Evolutionary conservation across 371 early-diverging fungal genomes (phyloP).

Genomic region (Phascolomyces articulosus): DNA sequence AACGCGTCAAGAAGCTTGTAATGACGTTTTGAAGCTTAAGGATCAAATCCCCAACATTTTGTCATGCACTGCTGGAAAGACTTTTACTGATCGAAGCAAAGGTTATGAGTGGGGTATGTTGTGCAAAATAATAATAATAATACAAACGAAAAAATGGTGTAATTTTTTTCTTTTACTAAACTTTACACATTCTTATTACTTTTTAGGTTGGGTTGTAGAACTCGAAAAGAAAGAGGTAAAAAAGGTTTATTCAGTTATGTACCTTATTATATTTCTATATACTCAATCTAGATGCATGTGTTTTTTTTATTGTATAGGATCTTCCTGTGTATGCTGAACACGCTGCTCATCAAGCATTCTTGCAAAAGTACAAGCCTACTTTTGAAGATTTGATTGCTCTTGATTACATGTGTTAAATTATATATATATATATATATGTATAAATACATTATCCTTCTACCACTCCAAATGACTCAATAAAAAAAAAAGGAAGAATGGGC

Average conservation of each 20-base stretch:
- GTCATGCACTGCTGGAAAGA: slow-evolving; percentile 42
- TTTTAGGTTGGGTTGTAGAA: slow-evolving; percentile 52
- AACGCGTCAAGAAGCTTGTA: slow-evolving; percentile 16
- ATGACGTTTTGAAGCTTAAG: slow-evolving; percentile 38
- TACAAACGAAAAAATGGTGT: no score
- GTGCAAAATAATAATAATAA: no score
- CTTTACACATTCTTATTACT: neutral
- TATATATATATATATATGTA: neutral
- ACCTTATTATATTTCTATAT: no score
- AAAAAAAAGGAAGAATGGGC: no score
- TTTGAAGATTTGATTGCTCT: slow-evolving; percentile 47
- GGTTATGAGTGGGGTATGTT: slow-evolving; percentile 47
- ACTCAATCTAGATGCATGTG: no score
- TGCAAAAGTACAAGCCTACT: slow-evolving; percentile 32
- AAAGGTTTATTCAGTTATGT: neutral
- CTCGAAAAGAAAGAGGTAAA: slow-evolving; percentile 44
- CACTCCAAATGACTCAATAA: no score
- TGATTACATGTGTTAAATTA: slow-evolving; percentile 33
- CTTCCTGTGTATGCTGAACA: slow-evolving; percentile 34
- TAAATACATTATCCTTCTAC: no score
- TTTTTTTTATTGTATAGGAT: slow-evolving; percentile 31
- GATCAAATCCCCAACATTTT: slow-evolving; percentile 37
- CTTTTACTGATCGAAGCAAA: slow-evolving; percentile 49
- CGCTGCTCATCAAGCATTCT: slow-evolving; percentile 36
- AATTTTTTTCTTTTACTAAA: no score